Evolutionary conservation across 306 rosid genomes (phyloP), one percentile per base, ranked within the genome.

Genomic region (Trifolium pratense): DNA sequence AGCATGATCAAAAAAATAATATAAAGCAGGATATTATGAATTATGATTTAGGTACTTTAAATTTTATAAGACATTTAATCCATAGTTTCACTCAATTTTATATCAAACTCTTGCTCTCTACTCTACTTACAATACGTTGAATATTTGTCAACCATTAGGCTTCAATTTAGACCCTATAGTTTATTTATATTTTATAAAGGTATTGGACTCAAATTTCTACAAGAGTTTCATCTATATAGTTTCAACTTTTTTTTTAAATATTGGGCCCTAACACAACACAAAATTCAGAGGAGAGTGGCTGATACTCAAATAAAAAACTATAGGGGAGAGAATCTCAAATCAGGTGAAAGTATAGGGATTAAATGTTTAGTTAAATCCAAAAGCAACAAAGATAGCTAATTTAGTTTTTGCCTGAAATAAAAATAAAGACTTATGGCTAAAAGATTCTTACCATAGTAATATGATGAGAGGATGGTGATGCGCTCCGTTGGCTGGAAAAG

Each of bases 391-490:
- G 20, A 51, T 46, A 5, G 12, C 21, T 13, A 45, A 13, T 39
- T 64, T n/a, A 7, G 39, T 43, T 23, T 36, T 66, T 45, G 20
- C 56, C 11, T 56, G n/a, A 66, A 21, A 12, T 29, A 29, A 29
- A 29, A 29, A 0, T 29, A 9, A 8, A 25, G 23, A 9, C 49
- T 16, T 10, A 18, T 6, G 17, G 45, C 66, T 76, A 58, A 42
- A 67, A 45, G 80, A 72, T 70, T 75, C 92, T 85, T 83, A 94
- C 97, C 99, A 31, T 91, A 94, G 83, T 91, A 91, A 75, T 91
- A 91, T 0, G 97, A 86, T 58, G 99, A 94, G 74, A 88, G 81
- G 82, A 91, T 91, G 23, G 97, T 83, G 75, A 93, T 89, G 69
- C 92, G 96, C 39, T 91, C 92, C 0, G 20, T 89, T 18, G 98